Percentiles rank a stretch among this genome's conserved stretches.
These are phyloP conservation scores for Ciborinia camelliae DNA, from an alignment of 2,329 filamentous ascomycete genomes.

Conservation along the genomic window DNA sequence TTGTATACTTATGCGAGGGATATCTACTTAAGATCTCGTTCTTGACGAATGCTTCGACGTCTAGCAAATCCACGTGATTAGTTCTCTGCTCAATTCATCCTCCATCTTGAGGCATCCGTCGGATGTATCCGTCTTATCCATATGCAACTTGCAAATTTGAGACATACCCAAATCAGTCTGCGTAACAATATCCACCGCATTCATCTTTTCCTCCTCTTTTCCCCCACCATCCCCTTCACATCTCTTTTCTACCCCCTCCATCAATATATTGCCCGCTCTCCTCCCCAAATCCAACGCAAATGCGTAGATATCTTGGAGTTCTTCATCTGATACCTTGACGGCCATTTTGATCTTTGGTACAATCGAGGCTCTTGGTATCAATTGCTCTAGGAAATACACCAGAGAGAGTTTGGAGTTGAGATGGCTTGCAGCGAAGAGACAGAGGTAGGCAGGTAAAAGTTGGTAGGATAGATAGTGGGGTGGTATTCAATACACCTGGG, in stretches of 20 bases:
- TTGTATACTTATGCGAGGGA: slow-evolving; percentile 60
- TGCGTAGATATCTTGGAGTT: slow-evolving; percentile 62
- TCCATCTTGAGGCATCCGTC: not conserved
- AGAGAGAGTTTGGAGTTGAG: not conserved
- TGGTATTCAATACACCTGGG: too few relatives aligned
- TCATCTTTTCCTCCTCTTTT: slow-evolving; percentile 61
- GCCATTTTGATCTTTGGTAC: not conserved
- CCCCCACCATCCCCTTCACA: slow-evolving; percentile 30
- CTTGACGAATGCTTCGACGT: slow-evolving; percentile 70
- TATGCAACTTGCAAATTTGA: not conserved
- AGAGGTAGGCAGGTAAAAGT: not conserved
- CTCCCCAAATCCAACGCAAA: slow-evolving; percentile 70
- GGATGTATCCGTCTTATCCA: not conserved
- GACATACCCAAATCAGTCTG: slow-evolving; percentile 67
- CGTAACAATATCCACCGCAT: slow-evolving; percentile 73
- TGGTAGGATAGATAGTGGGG: not conserved
- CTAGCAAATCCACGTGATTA: slow-evolving; percentile 41
- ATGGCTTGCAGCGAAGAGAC: not conserved
- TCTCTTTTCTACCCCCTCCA: slow-evolving; percentile 58
- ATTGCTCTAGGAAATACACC: not conserved
- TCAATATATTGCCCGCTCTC: slow-evolving; percentile 64
- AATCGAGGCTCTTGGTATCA: not conserved
- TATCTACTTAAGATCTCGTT: slow-evolving; percentile 56
- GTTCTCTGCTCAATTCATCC: not conserved
- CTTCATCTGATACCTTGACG: slow-evolving; percentile 31